Conservation (phyloP, 768 basidiomycete genomes). For the Pholiota conissans region DNA sequence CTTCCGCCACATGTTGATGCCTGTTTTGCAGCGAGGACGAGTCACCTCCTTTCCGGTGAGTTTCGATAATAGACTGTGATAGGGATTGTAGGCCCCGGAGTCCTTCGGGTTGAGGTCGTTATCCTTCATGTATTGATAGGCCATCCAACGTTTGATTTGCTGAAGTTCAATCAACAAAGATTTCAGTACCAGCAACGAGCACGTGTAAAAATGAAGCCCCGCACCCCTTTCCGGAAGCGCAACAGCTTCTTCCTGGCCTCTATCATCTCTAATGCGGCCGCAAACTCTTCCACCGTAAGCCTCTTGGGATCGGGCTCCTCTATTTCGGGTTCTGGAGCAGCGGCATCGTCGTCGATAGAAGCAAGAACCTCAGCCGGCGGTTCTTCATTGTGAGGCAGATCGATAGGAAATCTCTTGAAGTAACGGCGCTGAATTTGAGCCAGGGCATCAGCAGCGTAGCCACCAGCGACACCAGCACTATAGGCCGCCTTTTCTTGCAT, state of each 20-base stretch:
- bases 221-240: not conserved
- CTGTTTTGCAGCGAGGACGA: not conserved
- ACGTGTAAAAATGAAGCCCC: not conserved
- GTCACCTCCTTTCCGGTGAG: not conserved
- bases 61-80: not conserved
- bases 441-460: not conserved
- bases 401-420: not conserved
- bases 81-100: not conserved
- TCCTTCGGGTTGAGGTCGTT: not conserved
- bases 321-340: not conserved
- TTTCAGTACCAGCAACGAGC: not conserved
- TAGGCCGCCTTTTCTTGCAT: not conserved
- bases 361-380: not conserved
- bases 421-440: not conserved
- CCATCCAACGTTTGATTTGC: not conserved
- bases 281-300: not conserved
- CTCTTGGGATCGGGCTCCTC: not conserved
- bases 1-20: not conserved
- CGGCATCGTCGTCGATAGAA: not conserved
- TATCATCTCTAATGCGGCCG: not conserved
- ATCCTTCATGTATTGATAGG: not conserved
- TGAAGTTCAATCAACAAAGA: not conserved
- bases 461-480: not conserved
- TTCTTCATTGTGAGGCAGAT: not conserved
- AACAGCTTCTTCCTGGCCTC: not conserved